These are phyloP conservation scores for Pseudogymnoascus sp. DNA, from an alignment of 2,329 filamentous ascomycete species.

Conservation along the genomic window DNA sequence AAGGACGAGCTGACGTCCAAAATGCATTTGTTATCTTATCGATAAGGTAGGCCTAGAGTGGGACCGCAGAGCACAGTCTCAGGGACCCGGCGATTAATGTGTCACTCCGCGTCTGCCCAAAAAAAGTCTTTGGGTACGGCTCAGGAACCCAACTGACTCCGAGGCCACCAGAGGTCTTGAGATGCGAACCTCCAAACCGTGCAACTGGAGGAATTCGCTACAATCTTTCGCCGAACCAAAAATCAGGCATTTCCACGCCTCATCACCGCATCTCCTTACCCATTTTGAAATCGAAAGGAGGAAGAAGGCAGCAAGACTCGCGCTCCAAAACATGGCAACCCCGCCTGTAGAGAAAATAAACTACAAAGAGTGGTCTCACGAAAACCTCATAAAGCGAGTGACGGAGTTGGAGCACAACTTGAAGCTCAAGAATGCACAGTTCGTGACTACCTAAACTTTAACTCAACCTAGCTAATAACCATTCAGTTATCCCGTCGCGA, in stretches of 20 bases:
- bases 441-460: constrained; percentile 14
- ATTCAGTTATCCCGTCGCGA: constrained; percentile 12
- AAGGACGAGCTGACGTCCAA: constrained; percentile 24
- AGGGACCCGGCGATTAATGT: constrained; percentile 4
- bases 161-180: neutral
- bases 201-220: neutral
- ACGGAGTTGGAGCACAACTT: constrained; percentile 59
- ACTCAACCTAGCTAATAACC: constrained; percentile 14
- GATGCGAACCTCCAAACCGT: neutral
- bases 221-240: neutral
- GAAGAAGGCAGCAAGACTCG: constrained; percentile 14
- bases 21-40: constrained; percentile 3
- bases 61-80: neutral
- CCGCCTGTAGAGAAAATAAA: constrained; percentile 16
- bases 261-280: neutral
- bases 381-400: constrained; percentile 61
- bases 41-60: neutral
- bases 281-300: constrained; percentile 4
- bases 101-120: neutral
- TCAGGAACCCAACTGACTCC: neutral
- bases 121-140: constrained; percentile 3
- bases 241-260: neutral
- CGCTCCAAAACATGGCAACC: constrained; percentile 12
- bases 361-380: constrained; percentile 61
- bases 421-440: constrained; percentile 37